Evolutionary conservation across 2,329 filamentous ascomycete genomes (phyloP), one percentile per base, ranked within the genome.

Genomic region (Corinectria fuckeliana): DNA sequence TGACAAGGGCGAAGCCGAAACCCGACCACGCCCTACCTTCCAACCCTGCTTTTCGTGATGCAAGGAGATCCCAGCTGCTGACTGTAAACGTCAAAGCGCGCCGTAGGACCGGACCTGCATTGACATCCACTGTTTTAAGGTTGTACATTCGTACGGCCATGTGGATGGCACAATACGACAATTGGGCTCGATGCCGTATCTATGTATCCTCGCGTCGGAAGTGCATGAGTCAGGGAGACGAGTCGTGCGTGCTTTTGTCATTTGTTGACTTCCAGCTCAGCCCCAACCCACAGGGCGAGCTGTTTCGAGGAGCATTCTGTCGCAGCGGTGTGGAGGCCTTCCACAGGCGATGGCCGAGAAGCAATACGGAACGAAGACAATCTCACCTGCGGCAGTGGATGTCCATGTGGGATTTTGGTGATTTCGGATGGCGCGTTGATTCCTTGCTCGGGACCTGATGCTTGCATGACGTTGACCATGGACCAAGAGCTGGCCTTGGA

Each of bases 41-140:
- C n/a, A n/a, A 28, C 38, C 26, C 18, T 20, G 25, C 34, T 26
- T n/a, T 28, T 5, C 11, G 18, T 34, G 9, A 34, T 26, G 44
- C 52, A 42, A 50, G 52, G 52, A 49, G 36, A 28, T 10, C 30
- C 45, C 26, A 42, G 44, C n/a, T 36, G 20, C 16, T 44, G 21
- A 44, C 32, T 26, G 10, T 14, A 9, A 28, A 14, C 34, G 52
- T 56, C 52, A 56, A 56, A 56, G 52, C 52, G 42, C 26, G 32
- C n/a, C n/a, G n/a, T n/a, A n/a, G n/a, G n/a, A n/a, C n/a, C n/a
- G 42, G 20, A 42, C 52, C 34, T 41, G 36, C 16, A 26, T 26
- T 30, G 20, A 48, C 21, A n/a, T 42, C 32, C 44, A 25, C 20
- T 16, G 45, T 38, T 34, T 50, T 50, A 56, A 56, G 52, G 52